A percentile compares a stretch with the other conserved stretches of the same genome.
Evolutionary conservation across 495 filamentous ascomycete species (phyloP).

Genomic region (Penicillium lividum): DNA sequence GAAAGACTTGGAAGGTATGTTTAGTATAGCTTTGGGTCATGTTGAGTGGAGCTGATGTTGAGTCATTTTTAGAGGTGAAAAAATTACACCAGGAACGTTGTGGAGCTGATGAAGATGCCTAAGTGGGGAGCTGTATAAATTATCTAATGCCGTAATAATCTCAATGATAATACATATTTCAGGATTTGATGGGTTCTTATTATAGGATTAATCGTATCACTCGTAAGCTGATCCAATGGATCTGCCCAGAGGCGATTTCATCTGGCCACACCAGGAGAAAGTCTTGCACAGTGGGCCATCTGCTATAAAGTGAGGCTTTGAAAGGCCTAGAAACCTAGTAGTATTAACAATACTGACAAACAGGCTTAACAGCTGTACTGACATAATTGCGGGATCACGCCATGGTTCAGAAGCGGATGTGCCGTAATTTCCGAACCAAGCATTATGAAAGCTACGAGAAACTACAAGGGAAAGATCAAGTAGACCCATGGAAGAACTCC

Average conservation of each 20-base stretch:
- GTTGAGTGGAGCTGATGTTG: conserved; percentile 14
- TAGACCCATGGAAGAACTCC: conserved; percentile 34
- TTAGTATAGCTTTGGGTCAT: conserved; percentile 1
- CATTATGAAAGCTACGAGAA: not conserved
- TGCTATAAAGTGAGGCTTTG: not conserved
- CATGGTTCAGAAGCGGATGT: not conserved
- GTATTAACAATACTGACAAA: not conserved
- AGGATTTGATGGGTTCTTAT: not conserved
- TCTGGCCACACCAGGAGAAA: too few relatives aligned
- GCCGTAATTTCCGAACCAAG: not conserved
- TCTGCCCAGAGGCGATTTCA: too few relatives aligned
- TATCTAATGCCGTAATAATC: not conserved
- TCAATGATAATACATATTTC: not conserved
- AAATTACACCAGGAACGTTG: conserved; percentile 3
- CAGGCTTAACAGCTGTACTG: not conserved
- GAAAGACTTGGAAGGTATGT: conserved; percentile 20
- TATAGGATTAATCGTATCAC: too few relatives aligned
- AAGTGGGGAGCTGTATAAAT: not conserved
- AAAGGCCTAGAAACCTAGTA: not conserved
- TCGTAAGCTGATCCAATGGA: too few relatives aligned
- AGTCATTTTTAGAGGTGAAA: not conserved
- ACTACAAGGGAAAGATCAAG: conserved; percentile 9
- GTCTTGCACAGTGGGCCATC: not conserved
- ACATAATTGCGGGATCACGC: not conserved
- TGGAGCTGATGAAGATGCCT: not conserved